Conservation (phyloP, 495 filamentous ascomycete species). For the Aspergillus bertholletiae region DNA sequence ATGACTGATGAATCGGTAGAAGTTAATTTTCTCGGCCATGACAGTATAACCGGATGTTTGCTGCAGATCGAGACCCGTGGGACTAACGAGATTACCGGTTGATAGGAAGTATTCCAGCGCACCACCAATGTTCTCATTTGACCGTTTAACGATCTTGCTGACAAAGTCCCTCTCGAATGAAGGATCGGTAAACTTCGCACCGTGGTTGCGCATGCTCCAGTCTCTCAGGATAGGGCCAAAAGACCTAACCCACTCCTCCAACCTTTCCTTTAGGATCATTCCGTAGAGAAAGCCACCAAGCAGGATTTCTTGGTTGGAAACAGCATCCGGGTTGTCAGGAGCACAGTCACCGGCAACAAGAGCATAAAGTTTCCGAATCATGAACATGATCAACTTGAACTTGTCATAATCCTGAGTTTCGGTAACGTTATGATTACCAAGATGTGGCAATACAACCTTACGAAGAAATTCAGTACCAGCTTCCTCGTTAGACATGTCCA, state of each 20-base stretch:
- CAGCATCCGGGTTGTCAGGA: constrained; percentile 91
- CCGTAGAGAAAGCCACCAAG: constrained; percentile 91
- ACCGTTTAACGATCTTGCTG: constrained; percentile 67
- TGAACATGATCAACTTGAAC: constrained; percentile 91
- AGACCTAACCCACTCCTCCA: constrained; percentile 80
- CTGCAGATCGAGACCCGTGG: constrained; percentile 88
- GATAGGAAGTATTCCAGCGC: constrained; percentile 92
- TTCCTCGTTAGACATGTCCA: constrained; percentile 79
- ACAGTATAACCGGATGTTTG: constrained; percentile 93
- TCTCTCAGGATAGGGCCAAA: constrained; percentile 60
- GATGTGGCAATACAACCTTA: constrained; percentile 84
- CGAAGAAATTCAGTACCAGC: constrained; percentile 86
- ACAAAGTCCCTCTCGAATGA: constrained; percentile 77
- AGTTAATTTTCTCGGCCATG: constrained; percentile 98
- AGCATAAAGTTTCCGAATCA: constrained; percentile 92
- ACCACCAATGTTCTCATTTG: constrained; percentile 84
- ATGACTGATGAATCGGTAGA: constrained; percentile 96
- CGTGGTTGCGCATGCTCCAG: constrained; percentile 63
- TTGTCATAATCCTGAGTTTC: constrained; percentile 83
- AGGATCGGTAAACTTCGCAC: constrained; percentile 61
- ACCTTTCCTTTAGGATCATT: constrained; percentile 88
- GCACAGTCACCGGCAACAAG: constrained; percentile 89
- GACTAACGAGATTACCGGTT: constrained; percentile 88
- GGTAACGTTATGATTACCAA: constrained; percentile 77
- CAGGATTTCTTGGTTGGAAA: constrained; percentile 90